A percentile compares a stretch with the other conserved stretches of the same genome.
These are phyloP conservation scores for Davidsoniella australis DNA, from an alignment of 2,329 filamentous ascomycete genomes.

Conservation along the genomic window DNA sequence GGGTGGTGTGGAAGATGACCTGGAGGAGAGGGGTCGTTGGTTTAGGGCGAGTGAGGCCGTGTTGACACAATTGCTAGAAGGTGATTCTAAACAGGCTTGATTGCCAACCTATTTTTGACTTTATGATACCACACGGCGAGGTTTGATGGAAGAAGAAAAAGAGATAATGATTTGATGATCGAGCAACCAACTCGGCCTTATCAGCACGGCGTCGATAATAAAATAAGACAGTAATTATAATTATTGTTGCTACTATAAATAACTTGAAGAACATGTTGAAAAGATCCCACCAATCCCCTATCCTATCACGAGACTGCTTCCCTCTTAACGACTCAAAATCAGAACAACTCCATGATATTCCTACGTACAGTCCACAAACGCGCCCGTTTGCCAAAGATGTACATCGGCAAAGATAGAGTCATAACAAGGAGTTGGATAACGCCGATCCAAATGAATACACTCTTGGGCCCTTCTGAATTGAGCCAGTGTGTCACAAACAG, in stretches of 20 bases:
- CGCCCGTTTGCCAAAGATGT: constrained; percentile 77
- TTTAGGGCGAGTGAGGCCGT: constrained; percentile 50
- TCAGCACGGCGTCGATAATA: background rate
- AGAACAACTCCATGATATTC: constrained; percentile 67
- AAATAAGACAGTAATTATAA: background rate
- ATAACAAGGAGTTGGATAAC: constrained; percentile 68
- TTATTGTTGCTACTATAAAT: background rate
- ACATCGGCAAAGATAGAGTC: constrained; percentile 72
- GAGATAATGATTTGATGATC: background rate
- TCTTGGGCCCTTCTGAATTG: constrained; percentile 53
- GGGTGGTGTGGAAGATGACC: constrained; percentile 47
- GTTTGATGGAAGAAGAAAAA: background rate
- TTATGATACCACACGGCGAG: no score
- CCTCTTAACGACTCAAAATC: no score
- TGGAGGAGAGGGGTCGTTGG: constrained; percentile 63
- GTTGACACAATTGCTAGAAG: constrained; percentile 25
- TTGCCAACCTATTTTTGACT: no score
- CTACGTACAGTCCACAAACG: constrained; percentile 86
- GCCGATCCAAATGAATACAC: constrained; percentile 67
- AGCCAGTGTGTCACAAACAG: constrained; percentile 83
- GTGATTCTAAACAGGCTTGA: background rate
- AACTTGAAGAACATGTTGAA: background rate
- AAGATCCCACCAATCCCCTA: no score
- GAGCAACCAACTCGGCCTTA: background rate
- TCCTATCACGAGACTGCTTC: no score